Evolutionary conservation across 1,284 basidiomycete genomes (phyloP).

Genomic region (Rhodotorula sp.): DNA sequence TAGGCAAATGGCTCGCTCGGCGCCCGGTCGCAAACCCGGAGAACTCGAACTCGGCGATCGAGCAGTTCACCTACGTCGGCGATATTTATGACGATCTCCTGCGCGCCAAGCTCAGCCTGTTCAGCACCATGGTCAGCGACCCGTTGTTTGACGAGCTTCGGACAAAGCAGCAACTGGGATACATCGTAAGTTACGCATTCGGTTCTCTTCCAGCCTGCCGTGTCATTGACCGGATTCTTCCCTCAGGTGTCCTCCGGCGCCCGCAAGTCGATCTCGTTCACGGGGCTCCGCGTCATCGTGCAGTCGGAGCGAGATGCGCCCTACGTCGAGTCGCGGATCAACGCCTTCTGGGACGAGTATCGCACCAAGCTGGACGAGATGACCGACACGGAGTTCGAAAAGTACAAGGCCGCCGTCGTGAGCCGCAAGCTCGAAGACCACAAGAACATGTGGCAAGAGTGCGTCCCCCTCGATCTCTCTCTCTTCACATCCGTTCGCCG

Average conservation of each 20-base stretch:
- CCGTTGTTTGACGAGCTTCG: slow-evolving; percentile 91
- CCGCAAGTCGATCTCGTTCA: slow-evolving; percentile 60
- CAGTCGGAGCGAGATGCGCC: slow-evolving; percentile 82
- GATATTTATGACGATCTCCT: slow-evolving; percentile 56
- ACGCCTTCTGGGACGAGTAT: slow-evolving; percentile 72
- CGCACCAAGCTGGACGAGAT: slow-evolving; percentile 58
- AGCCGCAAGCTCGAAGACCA: slow-evolving; percentile 68
- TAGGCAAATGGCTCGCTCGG: slow-evolving; percentile 65
- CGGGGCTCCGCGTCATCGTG: slow-evolving; percentile 80
- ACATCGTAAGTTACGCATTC: slow-evolving; percentile 58
- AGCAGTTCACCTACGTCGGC: slow-evolving; percentile 64
- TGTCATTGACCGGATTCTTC: background rate
- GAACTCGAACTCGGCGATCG: slow-evolving; percentile 73
- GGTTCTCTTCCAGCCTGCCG: too few relatives aligned
- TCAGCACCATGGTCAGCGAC: slow-evolving; percentile 70
- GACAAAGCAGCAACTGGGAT: slow-evolving; percentile 96
- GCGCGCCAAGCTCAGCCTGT: slow-evolving; percentile 50
- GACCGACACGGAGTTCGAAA: slow-evolving; percentile 62
- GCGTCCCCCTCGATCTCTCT: slow-evolving; percentile 1
- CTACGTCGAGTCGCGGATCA: slow-evolving; percentile 86
- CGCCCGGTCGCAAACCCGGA: slow-evolving; percentile 75
- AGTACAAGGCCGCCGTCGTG: slow-evolving; percentile 59
- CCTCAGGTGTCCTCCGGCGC: slow-evolving; percentile 38
- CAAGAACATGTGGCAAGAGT: slow-evolving; percentile 70
- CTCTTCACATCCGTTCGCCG: too few relatives aligned